Evolutionary conservation across 2,329 filamentous ascomycete species (phyloP), one percentile per base, ranked within the genome.

Genomic region (Alternaria ventricosa): DNA sequence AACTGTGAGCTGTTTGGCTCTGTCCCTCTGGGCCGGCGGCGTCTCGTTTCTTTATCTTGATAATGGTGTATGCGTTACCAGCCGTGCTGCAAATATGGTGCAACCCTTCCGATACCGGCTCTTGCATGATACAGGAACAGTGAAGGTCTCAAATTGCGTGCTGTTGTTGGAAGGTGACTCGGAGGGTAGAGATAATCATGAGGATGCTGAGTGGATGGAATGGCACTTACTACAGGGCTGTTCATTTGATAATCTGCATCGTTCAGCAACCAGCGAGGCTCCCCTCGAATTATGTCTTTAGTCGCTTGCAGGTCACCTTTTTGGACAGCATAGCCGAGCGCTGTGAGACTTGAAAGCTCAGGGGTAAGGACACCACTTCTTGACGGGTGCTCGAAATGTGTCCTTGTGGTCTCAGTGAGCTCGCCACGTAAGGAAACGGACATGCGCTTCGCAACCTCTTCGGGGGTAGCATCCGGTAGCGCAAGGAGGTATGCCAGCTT

Each of bases 401-500:
- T 91, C 47, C 87, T 84, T 8, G 88, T 86, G 57, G 88, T 87
- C 79, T 94, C 92, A 11, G 93, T 97, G 81, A 97, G 88, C 82
- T 97, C 94, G 49, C 94, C 94, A 54, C 93, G 88, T 22, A 97
- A 84, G 11, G 91, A 92, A 23, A 86, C 81, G 7, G 91, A 89
- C 88, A 97, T 96, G 65, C 86, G 85, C 65, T 84, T 84, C 4
- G 89, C 86, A 27, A 97, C 89, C 22, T 92, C 89, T 57, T 86
- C 83, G 8, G 87, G 84, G 0, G 87, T 85, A n/a, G 91, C 83
- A 30, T 84, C 85, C 1, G 91, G 89, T 5, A 88, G 79, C 5
- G 92, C 91, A 18, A 97, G 86, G 4, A 97, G 87, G 78, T 96
- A 97, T 2, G 93, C 92, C 27, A 97, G 86, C 80, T 97, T 97